Evolutionary conservation across 805 yeast species (phyloP), one percentile per base, ranked within the genome.

Genomic region (Candida bentonensis): DNA sequence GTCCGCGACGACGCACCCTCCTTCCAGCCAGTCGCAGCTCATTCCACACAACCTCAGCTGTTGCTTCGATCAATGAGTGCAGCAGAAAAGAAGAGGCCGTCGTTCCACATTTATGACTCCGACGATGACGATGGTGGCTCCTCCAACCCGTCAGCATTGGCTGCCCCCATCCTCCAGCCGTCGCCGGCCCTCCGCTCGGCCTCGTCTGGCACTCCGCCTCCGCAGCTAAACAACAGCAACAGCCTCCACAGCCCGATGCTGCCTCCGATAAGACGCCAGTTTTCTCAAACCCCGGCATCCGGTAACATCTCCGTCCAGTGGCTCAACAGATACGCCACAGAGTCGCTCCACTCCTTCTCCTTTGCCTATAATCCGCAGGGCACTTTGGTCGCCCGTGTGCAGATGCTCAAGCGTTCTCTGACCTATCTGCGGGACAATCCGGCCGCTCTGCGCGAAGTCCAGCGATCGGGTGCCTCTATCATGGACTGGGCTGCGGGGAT

Each of bases 331-430:
- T 30, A 30, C 36, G 36, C 36, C 11, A 30, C 5, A n/a, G 36
- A 30, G 36, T 30, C 36, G 13, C 20, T 30, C 17, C 36, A 30
- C 20, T 30, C 36, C 36, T 30, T 30, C 36, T 30, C 36, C 36
- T 30, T 30, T 30, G 36, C 17, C 36, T 30, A 30, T 17, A 30
- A 30, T 17, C 36, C 36, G 36, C 36, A 30, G 17, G 17, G 17
- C 20, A 9, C 36, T 11, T 11, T 30, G 17, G 11, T 17, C 36
- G 36, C 36, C 20, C 13, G 36, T 5, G 36, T 30, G 17, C 36
- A 30, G 20, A 30, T 30, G 36, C 36, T 30, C 20, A 30, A 30
- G 36, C 36, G 36, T 5, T 30, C 36, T n/a, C 36, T 30, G 17
- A 30, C 36, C 17, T 30, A 30, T n/a, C 36, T 30, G 20, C 13